A percentile compares a stretch with the other conserved stretches of the same genome.
Conservation (phyloP, 805 yeast genomes). For the Ogataea neopini region DNA sequence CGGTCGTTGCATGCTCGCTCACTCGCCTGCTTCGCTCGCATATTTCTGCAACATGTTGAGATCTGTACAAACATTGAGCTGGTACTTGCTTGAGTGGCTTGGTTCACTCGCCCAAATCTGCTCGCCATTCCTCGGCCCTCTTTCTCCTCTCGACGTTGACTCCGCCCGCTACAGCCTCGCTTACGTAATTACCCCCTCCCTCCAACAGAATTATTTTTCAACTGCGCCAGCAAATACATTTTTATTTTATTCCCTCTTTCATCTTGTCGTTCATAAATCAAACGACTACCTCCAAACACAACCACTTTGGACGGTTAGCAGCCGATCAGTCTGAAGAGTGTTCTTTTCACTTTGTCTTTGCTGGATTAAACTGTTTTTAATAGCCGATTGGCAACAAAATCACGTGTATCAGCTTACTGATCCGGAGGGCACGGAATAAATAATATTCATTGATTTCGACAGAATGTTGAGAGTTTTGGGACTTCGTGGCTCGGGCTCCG, state of each 20-base stretch:
- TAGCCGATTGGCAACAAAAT: neutral
- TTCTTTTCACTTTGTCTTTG: too few species aligned
- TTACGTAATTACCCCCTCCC: neutral
- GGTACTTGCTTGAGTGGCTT: too few species aligned
- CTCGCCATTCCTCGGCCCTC: too few species aligned
- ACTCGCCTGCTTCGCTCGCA: too few species aligned
- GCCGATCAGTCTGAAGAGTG: too few species aligned
- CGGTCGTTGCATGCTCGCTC: too few species aligned
- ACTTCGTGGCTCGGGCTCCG: conserved; percentile 20
- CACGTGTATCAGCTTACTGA: neutral
- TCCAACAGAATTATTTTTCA: neutral
- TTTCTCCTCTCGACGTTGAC: too few species aligned
- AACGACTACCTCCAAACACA: too few species aligned
- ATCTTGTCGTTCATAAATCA: neutral
- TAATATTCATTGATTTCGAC: neutral
- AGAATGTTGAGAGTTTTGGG: conserved; percentile 35
- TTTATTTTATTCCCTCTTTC: neutral
- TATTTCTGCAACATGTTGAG: too few species aligned
- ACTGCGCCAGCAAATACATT: neutral
- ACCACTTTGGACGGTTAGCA: neutral
- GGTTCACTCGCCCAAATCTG: too few species aligned
- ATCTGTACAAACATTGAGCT: too few species aligned
- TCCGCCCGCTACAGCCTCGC: neutral
- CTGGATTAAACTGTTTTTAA: too few species aligned
- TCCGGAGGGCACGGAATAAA: conserved; percentile 11